Evolutionary conservation across 352 stramenopile genomes (phyloP), one percentile per base, ranked within the genome.

Genomic region (Blastocystis sp.): DNA sequence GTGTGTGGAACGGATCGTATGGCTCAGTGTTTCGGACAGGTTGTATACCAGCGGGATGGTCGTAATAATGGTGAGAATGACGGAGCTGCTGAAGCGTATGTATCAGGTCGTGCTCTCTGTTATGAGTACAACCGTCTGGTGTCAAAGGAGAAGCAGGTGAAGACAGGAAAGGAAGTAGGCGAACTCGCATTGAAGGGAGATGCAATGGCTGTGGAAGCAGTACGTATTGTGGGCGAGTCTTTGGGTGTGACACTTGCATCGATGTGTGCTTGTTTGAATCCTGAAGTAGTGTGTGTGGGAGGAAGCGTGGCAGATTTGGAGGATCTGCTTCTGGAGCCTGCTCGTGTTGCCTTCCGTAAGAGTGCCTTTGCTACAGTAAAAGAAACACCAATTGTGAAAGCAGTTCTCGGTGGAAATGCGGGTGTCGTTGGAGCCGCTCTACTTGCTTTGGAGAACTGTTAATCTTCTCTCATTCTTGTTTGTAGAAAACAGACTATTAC

Each of bases 261-360:
- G 11, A 78, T 87, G 59, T 87, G 77, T 54, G 77, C 77, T 27
- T 87, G 77, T 51, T 42, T 87, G 56, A 87, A 87, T 54, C 77
- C 77, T 27, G 59, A 74, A 24, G 51, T 87, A 1, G 77, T 87
- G 14, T 66, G 51, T 29, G 74, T 87, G n/a, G 77, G 77, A n/a
- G 77, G 77, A 29, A 66, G 39, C 32, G 77, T 87, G 59, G 35
- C 54, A 19, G 77, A 87, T 11, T 42, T 87, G 65, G 77, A 42
- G 39, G 77, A 77, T 29, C 27, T 87, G 59, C 16, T 87, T 19
- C 52, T 87, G 27, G 54, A 58, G 12, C 77, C 77, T 52, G 54
- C 56, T 35, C 21, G 77, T 37, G 14, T 46, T 21, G n/a, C 77
- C 2, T 87, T 87, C 37, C 46, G 49, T 3, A 52, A 77, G 54